Evolutionary conservation across 176 grass and related monocot species (phyloP).

Genomic region (Rhynchospora pubera): DNA sequence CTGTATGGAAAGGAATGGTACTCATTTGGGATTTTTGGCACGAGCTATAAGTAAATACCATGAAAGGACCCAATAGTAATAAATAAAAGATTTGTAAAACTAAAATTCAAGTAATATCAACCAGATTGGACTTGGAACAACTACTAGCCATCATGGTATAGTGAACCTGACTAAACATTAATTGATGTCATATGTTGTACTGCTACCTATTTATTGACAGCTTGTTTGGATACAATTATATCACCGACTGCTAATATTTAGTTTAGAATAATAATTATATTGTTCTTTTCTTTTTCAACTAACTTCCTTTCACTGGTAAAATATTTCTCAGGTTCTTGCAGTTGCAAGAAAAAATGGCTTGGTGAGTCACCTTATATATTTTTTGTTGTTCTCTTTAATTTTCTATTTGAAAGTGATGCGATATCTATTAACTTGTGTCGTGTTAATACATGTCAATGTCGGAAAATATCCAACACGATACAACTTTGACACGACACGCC

Average conservation of each 20-base stretch:
- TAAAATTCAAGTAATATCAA: neutral
- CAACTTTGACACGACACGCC: too few relatives aligned
- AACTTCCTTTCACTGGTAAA: neutral
- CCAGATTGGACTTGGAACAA: neutral
- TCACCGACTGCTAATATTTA: too few relatives aligned
- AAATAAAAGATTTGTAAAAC: neutral
- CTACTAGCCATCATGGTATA: neutral
- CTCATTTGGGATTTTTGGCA: too few relatives aligned
- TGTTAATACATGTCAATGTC: too few relatives aligned
- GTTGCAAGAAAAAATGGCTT: constrained; percentile 78
- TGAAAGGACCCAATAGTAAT: neutral
- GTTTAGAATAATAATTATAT: neutral
- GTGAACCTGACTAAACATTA: neutral
- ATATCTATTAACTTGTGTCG: too few relatives aligned
- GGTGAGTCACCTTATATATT: constrained; percentile 33
- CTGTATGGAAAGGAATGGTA: too few relatives aligned
- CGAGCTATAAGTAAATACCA: neutral
- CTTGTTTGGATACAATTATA: too few relatives aligned
- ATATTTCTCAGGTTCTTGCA: constrained; percentile 53
- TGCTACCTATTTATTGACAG: neutral
- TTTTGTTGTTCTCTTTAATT: neutral
- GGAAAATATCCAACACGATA: too few relatives aligned
- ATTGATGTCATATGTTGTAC: neutral
- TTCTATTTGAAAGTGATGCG: too few relatives aligned
- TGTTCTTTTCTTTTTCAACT: neutral